Evolutionary conservation across 1,284 basidiomycete genomes (phyloP).

Genomic region (Pseudomicrostroma phylloplanum): DNA sequence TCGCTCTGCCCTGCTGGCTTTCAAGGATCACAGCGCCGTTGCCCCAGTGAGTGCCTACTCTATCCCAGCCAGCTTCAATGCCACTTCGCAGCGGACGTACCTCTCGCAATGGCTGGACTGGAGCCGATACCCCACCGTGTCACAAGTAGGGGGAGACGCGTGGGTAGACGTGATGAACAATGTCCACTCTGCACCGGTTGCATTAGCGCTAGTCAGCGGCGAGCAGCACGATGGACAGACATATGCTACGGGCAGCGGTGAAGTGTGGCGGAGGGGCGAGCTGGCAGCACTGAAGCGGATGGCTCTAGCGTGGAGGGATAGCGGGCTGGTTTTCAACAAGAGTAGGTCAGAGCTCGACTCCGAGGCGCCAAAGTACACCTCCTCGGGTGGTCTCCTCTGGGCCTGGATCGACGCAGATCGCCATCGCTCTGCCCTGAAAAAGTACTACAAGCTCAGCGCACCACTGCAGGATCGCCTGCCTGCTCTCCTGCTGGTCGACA

Average conservation of each 20-base stretch:
- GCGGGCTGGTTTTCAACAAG: background rate
- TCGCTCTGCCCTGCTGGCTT: conserved; percentile 39
- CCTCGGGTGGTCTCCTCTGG: conserved; percentile 18
- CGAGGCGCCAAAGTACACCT: background rate
- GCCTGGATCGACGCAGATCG: conserved; percentile 47
- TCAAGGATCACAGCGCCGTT: conserved; percentile 33
- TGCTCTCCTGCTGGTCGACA: conserved; percentile 29
- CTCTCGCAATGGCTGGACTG: conserved; percentile 26
- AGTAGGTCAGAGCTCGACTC: background rate
- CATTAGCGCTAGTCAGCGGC: conserved; percentile 38
- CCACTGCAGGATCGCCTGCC: conserved; percentile 25
- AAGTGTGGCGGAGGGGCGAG: conserved; percentile 26
- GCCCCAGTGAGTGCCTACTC: conserved; percentile 26
- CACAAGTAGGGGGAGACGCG: conserved; percentile 32
- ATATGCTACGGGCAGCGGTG: conserved; percentile 16
- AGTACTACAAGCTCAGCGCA: conserved; percentile 13
- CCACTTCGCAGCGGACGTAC: conserved; percentile 5
- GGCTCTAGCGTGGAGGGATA: conserved; percentile 27
- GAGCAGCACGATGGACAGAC: conserved; percentile 21
- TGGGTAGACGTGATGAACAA: conserved; percentile 34
- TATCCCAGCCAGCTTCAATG: conserved; percentile 3
- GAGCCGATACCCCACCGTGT: conserved; percentile 31
- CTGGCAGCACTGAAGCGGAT: conserved; percentile 22
- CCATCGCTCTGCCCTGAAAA: conserved; percentile 29
- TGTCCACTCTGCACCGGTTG: conserved; percentile 25